Percentiles rank a stretch among this genome's conserved stretches.
These are phyloP conservation scores for Colletotrichum viniferum DNA, from an alignment of 2,329 filamentous ascomycete genomes.

Conservation along the genomic window DNA sequence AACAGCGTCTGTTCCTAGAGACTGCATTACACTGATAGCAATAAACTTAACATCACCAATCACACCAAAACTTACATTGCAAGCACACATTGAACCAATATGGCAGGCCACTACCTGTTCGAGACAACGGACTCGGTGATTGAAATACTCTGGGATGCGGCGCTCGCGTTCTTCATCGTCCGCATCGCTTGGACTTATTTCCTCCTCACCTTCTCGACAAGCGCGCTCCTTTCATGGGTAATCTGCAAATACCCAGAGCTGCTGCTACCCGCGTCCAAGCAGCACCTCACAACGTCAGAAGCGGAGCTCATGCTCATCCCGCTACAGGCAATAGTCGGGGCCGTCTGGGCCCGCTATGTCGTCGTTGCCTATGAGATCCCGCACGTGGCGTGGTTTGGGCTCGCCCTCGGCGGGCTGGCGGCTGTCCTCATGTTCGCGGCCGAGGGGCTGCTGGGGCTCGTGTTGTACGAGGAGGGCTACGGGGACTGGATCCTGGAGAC, in stretches of 20 bases:
- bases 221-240: constrained; percentile 19
- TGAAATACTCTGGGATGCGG: constrained; percentile 41
- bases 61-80: not conserved
- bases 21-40: not conserved
- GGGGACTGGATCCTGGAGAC: not conserved
- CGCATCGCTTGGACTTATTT: constrained; percentile 36
- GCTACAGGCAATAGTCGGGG: not conserved
- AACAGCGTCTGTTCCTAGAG: not conserved
- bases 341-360: constrained; percentile 1
- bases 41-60: not conserved
- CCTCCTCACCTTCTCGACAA: constrained; percentile 28
- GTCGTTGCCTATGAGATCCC: constrained; percentile 12
- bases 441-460: not conserved
- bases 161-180: constrained; percentile 37
- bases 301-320: not conserved
- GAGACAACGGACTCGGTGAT: constrained; percentile 37
- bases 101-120: constrained; percentile 25
- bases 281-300: not conserved
- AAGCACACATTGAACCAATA: not conserved
- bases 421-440: not conserved
- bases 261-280: not conserved
- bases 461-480: not conserved
- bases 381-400: constrained; percentile 11
- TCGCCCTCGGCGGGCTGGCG: constrained; percentile 10
- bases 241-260: not conserved